Conservation (phyloP, 2,329 filamentous ascomycete genomes). For the Falciphora oryzae region DNA sequence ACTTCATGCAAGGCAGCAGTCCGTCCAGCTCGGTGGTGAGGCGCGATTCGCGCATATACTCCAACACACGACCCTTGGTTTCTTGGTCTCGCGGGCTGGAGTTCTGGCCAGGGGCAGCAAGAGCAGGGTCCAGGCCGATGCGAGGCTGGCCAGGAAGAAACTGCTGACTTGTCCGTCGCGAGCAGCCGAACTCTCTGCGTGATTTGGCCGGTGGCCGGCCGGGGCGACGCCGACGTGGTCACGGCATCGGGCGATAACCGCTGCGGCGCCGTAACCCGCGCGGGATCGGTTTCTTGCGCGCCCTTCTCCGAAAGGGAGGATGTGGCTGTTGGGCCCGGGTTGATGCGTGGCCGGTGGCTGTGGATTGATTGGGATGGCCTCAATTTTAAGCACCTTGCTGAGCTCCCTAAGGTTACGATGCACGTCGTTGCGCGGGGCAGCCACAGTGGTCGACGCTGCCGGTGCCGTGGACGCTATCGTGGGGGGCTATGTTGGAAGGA, state of each 20-base stretch:
- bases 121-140: constrained; percentile 15
- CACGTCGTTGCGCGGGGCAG: background rate
- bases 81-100: background rate
- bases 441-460: no score
- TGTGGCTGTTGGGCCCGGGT: background rate
- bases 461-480: background rate
- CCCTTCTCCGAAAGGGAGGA: background rate
- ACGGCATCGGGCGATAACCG: background rate
- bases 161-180: background rate
- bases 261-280: background rate
- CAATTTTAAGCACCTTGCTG: background rate
- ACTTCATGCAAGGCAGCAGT: constrained; percentile 21
- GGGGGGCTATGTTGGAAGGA: background rate
- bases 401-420: background rate
- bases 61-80: constrained; percentile 13
- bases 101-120: background rate
- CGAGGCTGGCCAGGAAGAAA: constrained; percentile 23
- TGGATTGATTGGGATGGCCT: background rate
- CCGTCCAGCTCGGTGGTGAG: constrained; percentile 17
- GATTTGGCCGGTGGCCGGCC: background rate
- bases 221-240: background rate
- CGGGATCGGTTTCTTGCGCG: background rate
- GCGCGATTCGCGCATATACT: constrained; percentile 18
- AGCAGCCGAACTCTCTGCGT: background rate
- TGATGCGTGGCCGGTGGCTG: background rate